A percentile compares a stretch with the other conserved stretches of the same genome.
phyloP scores from a whole-genome alignment of 1,139 yeast genomes.

The Pichia terricola region DNA sequence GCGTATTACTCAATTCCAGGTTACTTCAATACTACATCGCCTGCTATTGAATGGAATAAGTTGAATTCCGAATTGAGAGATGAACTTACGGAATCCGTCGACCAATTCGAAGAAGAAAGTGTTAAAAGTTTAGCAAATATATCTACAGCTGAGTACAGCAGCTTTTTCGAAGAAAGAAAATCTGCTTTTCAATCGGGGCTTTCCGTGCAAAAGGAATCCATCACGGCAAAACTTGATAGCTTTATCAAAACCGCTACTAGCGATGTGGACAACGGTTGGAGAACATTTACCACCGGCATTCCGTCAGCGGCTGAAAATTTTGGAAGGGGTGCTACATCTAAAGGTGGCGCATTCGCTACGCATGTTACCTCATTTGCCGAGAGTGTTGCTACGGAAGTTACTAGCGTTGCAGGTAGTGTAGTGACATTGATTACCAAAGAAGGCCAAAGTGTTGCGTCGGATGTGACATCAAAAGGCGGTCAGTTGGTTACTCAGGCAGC shows the following conservation, averaged over 20 bases:
- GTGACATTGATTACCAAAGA: slow-evolving; percentile 1
- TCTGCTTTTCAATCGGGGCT: slow-evolving; percentile 2
- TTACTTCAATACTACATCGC: slow-evolving; percentile 1
- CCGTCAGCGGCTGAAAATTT: slow-evolving; percentile 2
- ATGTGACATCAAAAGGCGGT: slow-evolving; percentile 3
- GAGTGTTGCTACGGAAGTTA: slow-evolving; percentile 3
- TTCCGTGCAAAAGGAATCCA: slow-evolving; percentile 3
- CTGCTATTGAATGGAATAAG: slow-evolving; percentile 3
- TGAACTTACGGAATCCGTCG: neutral
- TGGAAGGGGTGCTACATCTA: slow-evolving; percentile 6
- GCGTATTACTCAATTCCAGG: slow-evolving; percentile 8
- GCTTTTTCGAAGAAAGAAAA: slow-evolving; percentile 5
- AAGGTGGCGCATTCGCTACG: slow-evolving; percentile 4
- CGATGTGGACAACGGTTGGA: neutral
- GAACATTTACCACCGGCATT: neutral
- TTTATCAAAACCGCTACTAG: slow-evolving; percentile 5
- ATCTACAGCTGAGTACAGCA: neutral
- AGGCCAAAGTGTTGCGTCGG: slow-evolving; percentile 6
- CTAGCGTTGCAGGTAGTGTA: slow-evolving; percentile 1
- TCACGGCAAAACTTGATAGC: slow-evolving; percentile 2
- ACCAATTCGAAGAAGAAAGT: slow-evolving; percentile 1
- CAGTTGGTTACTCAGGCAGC: slow-evolving; percentile 6
- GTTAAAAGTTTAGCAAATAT: slow-evolving; percentile 1
- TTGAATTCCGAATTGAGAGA: slow-evolving; percentile 1
- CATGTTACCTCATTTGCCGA: slow-evolving; percentile 4